Percentiles rank a stretch among this genome's conserved stretches.
phyloP scores from a whole-genome alignment of 2,329 filamentous ascomycete species.

The Cordyceps cateniannulata region DNA sequence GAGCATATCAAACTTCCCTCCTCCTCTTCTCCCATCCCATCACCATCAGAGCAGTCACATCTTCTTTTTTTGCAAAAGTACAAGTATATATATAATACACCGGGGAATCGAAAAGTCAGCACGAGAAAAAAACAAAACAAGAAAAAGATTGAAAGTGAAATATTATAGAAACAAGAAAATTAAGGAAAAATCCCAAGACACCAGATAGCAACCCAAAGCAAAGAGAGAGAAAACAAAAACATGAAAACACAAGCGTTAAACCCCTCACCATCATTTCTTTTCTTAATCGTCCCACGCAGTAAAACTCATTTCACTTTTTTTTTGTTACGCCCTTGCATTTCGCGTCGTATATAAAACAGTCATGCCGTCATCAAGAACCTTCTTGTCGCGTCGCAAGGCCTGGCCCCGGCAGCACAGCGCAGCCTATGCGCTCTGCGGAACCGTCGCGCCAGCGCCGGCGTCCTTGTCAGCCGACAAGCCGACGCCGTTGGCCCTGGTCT shows the following conservation, averaged over 20 bases:
- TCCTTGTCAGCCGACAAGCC: slow-evolving; percentile 19
- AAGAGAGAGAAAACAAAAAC: not conserved
- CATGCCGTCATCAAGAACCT: slow-evolving; percentile 2
- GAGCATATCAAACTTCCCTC: too few relatives aligned
- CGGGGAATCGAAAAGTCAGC: not conserved
- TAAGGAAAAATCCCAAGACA: not conserved
- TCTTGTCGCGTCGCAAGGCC: not conserved
- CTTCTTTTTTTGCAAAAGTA: too few relatives aligned
- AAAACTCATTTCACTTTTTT: not conserved
- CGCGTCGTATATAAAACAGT: slow-evolving; percentile 1
- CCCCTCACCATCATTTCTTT: not conserved
- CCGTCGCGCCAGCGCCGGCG: slow-evolving; percentile 7
- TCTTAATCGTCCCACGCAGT: not conserved
- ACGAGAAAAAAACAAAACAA: not conserved
- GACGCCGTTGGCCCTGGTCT: slow-evolving; percentile 16
- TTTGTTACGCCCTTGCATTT: not conserved
- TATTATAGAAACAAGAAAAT: not conserved
- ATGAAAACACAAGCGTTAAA: not conserved
- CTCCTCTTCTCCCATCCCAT: too few relatives aligned
- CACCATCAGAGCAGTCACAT: too few relatives aligned
- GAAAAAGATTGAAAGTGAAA: not conserved
- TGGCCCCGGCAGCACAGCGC: slow-evolving; percentile 15
- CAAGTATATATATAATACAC: slow-evolving; percentile 4
- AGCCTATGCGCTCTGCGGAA: slow-evolving; percentile 27
- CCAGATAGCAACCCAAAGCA: not conserved